phyloP scores from a whole-genome alignment of 345 rosid genomes.

The Mangifera indica region DNA sequence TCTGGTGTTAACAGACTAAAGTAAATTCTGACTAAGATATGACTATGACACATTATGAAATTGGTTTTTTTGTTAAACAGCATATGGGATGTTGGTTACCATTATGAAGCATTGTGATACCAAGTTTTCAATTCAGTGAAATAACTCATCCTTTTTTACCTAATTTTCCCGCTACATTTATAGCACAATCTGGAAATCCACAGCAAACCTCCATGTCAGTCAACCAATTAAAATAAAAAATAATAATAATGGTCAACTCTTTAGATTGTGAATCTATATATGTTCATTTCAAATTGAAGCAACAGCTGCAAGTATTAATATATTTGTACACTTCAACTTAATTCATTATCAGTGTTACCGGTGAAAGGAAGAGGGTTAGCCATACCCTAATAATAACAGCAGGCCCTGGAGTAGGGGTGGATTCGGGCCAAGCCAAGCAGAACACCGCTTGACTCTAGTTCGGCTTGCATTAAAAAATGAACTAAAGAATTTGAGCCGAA shows the following conservation, averaged over 20 bases:
- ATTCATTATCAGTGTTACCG: background rate
- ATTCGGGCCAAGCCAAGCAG: too few relatives aligned
- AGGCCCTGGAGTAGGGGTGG: too few relatives aligned
- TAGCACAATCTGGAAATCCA: background rate
- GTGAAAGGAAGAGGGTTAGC: background rate
- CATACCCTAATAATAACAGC: background rate
- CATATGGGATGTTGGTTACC: constrained; percentile 8
- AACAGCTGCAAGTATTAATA: background rate
- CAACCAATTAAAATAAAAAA: background rate
- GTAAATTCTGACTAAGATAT: background rate
- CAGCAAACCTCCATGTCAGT: background rate
- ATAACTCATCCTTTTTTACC: background rate
- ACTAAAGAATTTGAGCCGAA: too few relatives aligned
- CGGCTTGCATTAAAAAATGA: too few relatives aligned
- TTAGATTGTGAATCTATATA: too few relatives aligned
- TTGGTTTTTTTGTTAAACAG: background rate
- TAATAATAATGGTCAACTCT: background rate
- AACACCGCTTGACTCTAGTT: too few relatives aligned
- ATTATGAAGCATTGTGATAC: constrained; percentile 3
- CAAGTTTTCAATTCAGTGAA: constrained; percentile 3
- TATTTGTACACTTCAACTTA: background rate
- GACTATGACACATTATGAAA: background rate
- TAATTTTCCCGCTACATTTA: constrained; percentile 10
- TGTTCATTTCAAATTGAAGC: too few relatives aligned
- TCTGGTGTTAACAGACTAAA: background rate